These are phyloP conservation scores for Herpetomonas samuelpessoai DNA, from an alignment of 208 protist species.

Conservation along the genomic window DNA sequence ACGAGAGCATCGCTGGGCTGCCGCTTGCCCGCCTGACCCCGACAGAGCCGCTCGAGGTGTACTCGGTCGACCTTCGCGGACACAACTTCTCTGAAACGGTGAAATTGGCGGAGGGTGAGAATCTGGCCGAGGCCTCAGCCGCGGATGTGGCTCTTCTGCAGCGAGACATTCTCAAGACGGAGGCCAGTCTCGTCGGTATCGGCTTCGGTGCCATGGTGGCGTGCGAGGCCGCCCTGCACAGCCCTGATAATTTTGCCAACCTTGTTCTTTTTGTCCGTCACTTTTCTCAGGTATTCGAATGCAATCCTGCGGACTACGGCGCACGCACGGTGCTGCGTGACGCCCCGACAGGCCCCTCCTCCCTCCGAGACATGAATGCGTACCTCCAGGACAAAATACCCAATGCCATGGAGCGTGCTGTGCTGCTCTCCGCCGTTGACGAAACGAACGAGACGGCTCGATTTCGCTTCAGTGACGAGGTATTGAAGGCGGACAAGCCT, in stretches of 20 bases:
- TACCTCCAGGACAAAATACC: conserved; percentile 36
- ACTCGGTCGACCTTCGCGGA: conserved; percentile 72
- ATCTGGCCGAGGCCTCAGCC: conserved; percentile 22
- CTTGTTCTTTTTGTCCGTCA: conserved; percentile 61
- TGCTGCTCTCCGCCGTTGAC: conserved; percentile 51
- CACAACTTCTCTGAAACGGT: conserved; percentile 55
- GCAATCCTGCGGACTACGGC: conserved; percentile 27
- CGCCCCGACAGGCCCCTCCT: conserved; percentile 16
- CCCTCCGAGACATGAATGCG: conserved; percentile 37
- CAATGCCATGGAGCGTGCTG: conserved; percentile 41
- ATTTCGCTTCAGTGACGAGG: conserved; percentile 40
- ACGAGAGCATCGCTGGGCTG: conserved; percentile 38
- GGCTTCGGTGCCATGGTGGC: conserved; percentile 80
- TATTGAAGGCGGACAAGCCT: conserved; percentile 24
- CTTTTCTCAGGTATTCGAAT: conserved; percentile 36
- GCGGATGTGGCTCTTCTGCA: conserved; percentile 59
- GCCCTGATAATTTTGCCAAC: conserved; percentile 46
- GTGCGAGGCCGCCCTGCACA: conserved; percentile 48
- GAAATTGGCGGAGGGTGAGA: conserved; percentile 3
- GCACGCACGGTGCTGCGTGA: conserved; percentile 23
- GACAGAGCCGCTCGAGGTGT: conserved; percentile 69
- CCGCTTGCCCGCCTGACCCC: conserved; percentile 41
- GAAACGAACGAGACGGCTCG: conserved; percentile 17
- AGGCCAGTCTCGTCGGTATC: conserved; percentile 48
- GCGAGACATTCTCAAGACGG: conserved; percentile 36